phyloP scores from a whole-genome alignment of 345 rosid genomes.

The Citrus glauca region DNA sequence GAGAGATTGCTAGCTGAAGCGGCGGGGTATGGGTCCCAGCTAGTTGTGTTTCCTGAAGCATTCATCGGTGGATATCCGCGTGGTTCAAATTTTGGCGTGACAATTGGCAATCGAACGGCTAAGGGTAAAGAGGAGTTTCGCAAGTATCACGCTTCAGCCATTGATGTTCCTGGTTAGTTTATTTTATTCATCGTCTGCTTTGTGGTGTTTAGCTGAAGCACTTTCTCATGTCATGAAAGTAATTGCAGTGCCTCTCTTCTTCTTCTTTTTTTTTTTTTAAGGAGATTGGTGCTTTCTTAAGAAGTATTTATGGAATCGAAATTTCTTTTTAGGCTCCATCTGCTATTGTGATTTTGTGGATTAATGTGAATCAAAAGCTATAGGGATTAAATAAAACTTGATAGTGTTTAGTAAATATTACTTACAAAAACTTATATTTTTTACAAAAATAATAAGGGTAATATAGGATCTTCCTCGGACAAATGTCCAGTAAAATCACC shows the following conservation, averaged over 20 bases:
- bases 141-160: constrained; percentile 79
- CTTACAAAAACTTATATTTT: too few species aligned
- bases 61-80: constrained; percentile 93
- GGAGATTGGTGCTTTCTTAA: neutral
- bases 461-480: too few species aligned
- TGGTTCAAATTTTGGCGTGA: constrained; percentile 74
- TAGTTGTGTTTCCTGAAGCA: constrained; percentile 95
- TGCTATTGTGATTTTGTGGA: too few species aligned
- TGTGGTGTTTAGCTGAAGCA: neutral
- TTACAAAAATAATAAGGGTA: too few species aligned
- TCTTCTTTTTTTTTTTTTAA: too few species aligned
- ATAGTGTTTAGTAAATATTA: too few species aligned
- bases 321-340: neutral
- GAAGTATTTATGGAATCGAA: neutral
- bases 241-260: too few species aligned
- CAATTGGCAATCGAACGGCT: constrained; percentile 64
- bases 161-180: constrained; percentile 73
- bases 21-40: constrained; percentile 71
- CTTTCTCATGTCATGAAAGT: neutral
- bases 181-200: neutral
- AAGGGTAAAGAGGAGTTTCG: constrained; percentile 87
- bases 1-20: constrained; percentile 88
- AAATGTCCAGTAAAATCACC: too few species aligned
- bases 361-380: too few species aligned
- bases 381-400: too few species aligned